These are phyloP conservation scores for Lathyrus sativus DNA, from an alignment of 306 rosid species.

Conservation along the genomic window DNA sequence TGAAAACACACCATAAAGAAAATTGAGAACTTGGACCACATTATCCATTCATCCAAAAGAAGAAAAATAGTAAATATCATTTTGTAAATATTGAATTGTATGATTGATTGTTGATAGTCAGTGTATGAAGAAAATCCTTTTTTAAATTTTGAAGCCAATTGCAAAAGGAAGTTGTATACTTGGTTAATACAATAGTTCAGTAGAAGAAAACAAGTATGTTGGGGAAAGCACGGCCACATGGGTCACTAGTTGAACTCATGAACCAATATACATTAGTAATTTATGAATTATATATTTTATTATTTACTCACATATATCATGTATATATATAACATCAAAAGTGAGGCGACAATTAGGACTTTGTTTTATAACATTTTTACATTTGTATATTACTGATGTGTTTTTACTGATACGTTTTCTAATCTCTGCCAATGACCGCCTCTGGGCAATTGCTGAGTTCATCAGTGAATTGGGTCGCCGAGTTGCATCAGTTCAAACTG, in stretches of 20 bases:
- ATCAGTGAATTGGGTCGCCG: not conserved
- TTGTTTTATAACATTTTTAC: not conserved
- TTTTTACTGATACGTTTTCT: not conserved
- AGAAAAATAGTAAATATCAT: constrained; percentile 10
- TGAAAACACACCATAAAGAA: constrained; percentile 34
- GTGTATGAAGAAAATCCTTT: constrained; percentile 20
- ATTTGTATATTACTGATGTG: not conserved
- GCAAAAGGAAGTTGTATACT: constrained; percentile 15
- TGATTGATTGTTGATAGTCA: constrained; percentile 1
- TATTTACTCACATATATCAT: too few relatives aligned
- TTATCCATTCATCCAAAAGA: constrained; percentile 26
- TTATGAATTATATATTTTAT: too few relatives aligned
- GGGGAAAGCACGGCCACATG: not conserved
- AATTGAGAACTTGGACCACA: constrained; percentile 18
- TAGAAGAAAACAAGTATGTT: not conserved
- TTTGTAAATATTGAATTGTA: constrained; percentile 17
- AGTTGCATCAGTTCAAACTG: not conserved
- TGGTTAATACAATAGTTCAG: constrained; percentile 9
- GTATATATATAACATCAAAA: too few relatives aligned
- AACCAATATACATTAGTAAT: too few relatives aligned
- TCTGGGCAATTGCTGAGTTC: not conserved
- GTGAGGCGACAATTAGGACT: too few relatives aligned
- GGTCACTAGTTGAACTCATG: too few relatives aligned
- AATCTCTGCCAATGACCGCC: not conserved
- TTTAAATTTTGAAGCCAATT: constrained; percentile 22